phyloP scores from a whole-genome alignment of 768 basidiomycete species.

The Dacryopinax spathularia region DNA sequence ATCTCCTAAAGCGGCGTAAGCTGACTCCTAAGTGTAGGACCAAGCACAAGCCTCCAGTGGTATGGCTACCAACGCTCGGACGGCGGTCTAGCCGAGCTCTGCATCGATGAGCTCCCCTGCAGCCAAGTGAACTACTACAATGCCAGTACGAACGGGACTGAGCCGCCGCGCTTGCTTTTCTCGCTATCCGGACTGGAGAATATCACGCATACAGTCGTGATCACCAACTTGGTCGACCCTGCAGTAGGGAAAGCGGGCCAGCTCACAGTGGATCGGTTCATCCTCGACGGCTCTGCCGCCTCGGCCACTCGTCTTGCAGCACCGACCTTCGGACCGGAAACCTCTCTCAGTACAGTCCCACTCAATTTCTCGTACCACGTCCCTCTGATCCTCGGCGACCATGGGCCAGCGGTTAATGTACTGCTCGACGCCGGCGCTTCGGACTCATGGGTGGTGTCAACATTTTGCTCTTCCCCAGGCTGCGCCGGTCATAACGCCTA shows the following conservation, averaged over 20 bases:
- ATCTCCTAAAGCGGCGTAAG: not conserved
- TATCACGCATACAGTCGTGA: not conserved
- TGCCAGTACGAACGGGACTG: not conserved
- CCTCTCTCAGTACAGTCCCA: not conserved
- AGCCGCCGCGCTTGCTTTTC: not conserved
- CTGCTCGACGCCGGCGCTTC: slow-evolving; percentile 1
- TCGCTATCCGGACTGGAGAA: not conserved
- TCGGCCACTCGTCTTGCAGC: not conserved
- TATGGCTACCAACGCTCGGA: slow-evolving; percentile 6
- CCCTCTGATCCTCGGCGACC: not conserved
- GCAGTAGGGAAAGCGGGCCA: not conserved
- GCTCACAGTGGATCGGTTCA: slow-evolving; percentile 6
- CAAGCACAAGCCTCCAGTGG: not conserved
- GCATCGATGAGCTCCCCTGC: not conserved
- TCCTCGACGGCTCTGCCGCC: not conserved
- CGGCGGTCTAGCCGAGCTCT: not conserved
- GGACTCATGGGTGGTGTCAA: slow-evolving; percentile 6
- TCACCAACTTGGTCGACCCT: slow-evolving; percentile 5
- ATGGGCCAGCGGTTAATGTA: not conserved
- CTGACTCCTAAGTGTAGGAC: not conserved
- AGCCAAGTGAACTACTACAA: slow-evolving; percentile 1
- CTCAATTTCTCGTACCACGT: slow-evolving; percentile 8
- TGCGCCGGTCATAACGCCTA: slow-evolving; percentile 2
- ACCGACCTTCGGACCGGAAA: not conserved
- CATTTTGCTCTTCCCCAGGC: not conserved